Evolutionary conservation across 2,329 filamentous ascomycete genomes (phyloP), one percentile per base, ranked within the genome.

Genomic region (Penicillium sp.): DNA sequence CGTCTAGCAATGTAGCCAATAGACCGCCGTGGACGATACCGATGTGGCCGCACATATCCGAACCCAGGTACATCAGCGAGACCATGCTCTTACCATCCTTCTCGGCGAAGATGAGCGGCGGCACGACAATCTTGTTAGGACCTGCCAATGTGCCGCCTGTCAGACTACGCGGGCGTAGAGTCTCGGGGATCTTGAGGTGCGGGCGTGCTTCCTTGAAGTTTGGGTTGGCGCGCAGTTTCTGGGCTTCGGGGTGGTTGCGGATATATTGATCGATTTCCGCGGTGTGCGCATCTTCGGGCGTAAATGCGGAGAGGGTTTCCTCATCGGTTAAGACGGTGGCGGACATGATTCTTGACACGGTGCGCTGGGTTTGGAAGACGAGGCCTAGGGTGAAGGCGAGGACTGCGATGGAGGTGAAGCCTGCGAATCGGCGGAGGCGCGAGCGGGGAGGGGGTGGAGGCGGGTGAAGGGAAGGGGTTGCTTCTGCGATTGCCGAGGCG

Each of bases 21-120:
- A 95, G 75, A 0, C 92, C 92, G 44, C 92, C 92, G 68, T 97
- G 93, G 6, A 96, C 81, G 54, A 97, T 89, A 2, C 88, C 89
- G 5, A 89, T 88, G 69, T 97, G 91, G 1, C 92, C 92, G 66
- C 89, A 96, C 35, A 97, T 75, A 61, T 88, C 84, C 2, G 78
- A 72, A 1, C 92, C 92, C 0, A 95, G 78, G 66, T 91, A 91
- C 46, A 84, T 79, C 37, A 97, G 79, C 12, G 83, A 81, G 5
- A 91, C 82, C 47, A 88, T 74, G 43, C 78, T 80, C 73, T 83
- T 84, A 46, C 88, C 87, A 25, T 78, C 81, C 20, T 81, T 78
- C 58, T 93, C 87, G 46, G 75, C 78, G 78, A 91, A 97, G 5
- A 82, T 81, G 40, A 89, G 78, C 1, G 92, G 90, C 3, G 92